Percentiles rank a stretch among this genome's conserved stretches.
These are phyloP conservation scores for Cochlearia excelsa DNA, from an alignment of 345 rosid species.

Conservation along the genomic window DNA sequence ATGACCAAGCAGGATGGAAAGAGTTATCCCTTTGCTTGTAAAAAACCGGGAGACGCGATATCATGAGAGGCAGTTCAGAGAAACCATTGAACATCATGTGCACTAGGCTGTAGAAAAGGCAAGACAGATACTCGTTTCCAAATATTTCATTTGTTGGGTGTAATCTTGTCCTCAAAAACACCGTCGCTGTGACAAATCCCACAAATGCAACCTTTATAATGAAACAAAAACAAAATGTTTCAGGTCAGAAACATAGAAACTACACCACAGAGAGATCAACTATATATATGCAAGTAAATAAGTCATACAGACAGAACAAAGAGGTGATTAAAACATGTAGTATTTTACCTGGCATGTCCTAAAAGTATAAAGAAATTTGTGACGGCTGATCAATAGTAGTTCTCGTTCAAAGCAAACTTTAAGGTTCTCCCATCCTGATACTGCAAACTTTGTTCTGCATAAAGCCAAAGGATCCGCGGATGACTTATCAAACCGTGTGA, in stretches of 20 bases:
- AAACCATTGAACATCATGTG: constrained; percentile 92
- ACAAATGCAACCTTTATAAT: constrained; percentile 68
- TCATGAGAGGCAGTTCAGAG: constrained; percentile 77
- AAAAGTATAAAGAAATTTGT: constrained; percentile 69
- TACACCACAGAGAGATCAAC: neutral
- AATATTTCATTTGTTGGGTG: constrained; percentile 71
- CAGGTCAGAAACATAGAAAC: constrained; percentile 14
- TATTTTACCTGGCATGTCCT: constrained; percentile 71
- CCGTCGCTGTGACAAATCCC: constrained; percentile 76
- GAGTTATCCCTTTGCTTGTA: constrained; percentile 88
- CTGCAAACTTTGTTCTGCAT: constrained; percentile 62
- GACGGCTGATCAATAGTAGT: constrained; percentile 58
- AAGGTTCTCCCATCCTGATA: constrained; percentile 70
- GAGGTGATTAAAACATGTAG: constrained; percentile 4
- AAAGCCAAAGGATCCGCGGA: constrained; percentile 54
- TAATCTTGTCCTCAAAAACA: constrained; percentile 66
- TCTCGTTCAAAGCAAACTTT: constrained; percentile 68
- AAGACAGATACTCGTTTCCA: constrained; percentile 70
- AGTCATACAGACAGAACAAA: neutral
- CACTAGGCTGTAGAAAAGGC: constrained; percentile 77
- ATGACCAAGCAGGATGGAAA: constrained; percentile 93
- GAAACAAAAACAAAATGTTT: constrained; percentile 7
- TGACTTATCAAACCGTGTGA: constrained; percentile 51
- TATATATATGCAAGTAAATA: neutral
- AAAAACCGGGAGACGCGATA: constrained; percentile 81